Conservation (phyloP, 352 stramenopile species). For the Phytophthora hibernalis region DNA sequence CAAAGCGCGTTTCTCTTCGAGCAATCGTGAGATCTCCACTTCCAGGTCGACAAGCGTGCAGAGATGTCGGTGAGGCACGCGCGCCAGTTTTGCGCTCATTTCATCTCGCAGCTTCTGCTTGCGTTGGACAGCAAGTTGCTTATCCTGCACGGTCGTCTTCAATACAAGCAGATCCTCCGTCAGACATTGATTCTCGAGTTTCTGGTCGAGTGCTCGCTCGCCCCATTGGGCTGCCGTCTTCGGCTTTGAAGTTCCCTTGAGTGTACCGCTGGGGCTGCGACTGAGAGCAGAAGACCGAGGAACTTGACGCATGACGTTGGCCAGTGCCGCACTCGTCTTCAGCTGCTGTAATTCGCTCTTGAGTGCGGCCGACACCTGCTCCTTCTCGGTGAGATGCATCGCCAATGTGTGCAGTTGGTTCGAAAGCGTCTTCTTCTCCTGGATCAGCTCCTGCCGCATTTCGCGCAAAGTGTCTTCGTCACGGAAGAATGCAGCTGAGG, state of each 20-base stretch:
- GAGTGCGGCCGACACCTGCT: conserved; percentile 39
- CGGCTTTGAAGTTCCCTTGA: conserved; percentile 5
- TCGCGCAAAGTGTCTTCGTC: conserved; percentile 61
- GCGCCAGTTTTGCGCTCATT: conserved; percentile 37
- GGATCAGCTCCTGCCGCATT: conserved; percentile 42
- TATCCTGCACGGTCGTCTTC: conserved; percentile 38
- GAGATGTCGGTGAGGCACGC: conserved; percentile 53
- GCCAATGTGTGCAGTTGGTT: conserved; percentile 41
- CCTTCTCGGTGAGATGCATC: conserved; percentile 43
- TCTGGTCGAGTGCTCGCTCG: conserved; percentile 52
- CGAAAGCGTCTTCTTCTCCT: conserved; percentile 48
- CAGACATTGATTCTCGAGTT: conserved; percentile 46
- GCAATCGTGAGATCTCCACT: conserved; percentile 53
- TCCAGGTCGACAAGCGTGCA: conserved; percentile 61
- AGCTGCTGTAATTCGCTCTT: conserved; percentile 61
- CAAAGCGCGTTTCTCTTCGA: conserved; percentile 55
- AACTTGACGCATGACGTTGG: conserved; percentile 32
- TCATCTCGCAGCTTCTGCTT: conserved; percentile 45
- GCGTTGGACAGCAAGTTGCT: conserved; percentile 21
- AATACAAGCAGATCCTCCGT: conserved; percentile 44
- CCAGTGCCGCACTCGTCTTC: conserved; percentile 63
- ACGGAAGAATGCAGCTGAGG: conserved; percentile 50
- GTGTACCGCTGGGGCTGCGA: not conserved
- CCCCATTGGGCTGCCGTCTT: conserved; percentile 51
- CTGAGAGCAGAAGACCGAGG: conserved; percentile 6